Conservation (phyloP, 1,284 basidiomycete species). For the Chondrostereum purpureum region DNA sequence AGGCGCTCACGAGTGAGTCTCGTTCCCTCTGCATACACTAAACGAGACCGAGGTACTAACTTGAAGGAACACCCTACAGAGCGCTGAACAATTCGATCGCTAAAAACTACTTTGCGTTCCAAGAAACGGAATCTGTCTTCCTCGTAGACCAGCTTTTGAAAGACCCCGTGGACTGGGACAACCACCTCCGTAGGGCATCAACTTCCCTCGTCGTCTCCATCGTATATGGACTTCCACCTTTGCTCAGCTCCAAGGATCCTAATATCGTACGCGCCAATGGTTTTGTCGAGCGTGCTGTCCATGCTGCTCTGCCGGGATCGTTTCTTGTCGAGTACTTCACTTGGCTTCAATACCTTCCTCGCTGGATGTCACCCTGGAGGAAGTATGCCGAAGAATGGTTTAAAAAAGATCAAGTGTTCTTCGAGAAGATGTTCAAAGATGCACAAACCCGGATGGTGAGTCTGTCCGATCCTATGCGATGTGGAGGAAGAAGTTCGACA, state of each 20-base stretch:
- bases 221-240: slow-evolving; percentile 10
- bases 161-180: slow-evolving; percentile 10
- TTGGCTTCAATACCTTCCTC: slow-evolving; percentile 13
- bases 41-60: no score
- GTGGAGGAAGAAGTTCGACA: background rate
- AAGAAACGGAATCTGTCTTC: slow-evolving; percentile 10
- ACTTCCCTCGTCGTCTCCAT: slow-evolving; percentile 9
- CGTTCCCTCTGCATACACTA: slow-evolving; percentile 5
- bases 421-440: slow-evolving; percentile 9
- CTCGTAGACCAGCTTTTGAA: slow-evolving; percentile 8
- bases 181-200: slow-evolving; percentile 10
- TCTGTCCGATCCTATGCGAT: background rate
- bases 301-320: slow-evolving; percentile 14
- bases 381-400: slow-evolving; percentile 13
- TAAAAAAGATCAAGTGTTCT: slow-evolving; percentile 7
- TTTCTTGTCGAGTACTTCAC: slow-evolving; percentile 20
- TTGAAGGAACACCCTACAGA: no score
- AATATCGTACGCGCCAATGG: slow-evolving; percentile 12
- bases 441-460: slow-evolving; percentile 7
- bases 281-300: slow-evolving; percentile 10
- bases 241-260: slow-evolving; percentile 11
- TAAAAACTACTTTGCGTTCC: slow-evolving; percentile 8
- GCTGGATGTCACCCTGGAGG: slow-evolving; percentile 15
- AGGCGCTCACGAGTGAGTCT: slow-evolving; percentile 10
- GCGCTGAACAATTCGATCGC: slow-evolving; percentile 7